Evolutionary conservation across 2,329 filamentous ascomycete species (phyloP).

Genomic region (Aspergillus sp.): DNA sequence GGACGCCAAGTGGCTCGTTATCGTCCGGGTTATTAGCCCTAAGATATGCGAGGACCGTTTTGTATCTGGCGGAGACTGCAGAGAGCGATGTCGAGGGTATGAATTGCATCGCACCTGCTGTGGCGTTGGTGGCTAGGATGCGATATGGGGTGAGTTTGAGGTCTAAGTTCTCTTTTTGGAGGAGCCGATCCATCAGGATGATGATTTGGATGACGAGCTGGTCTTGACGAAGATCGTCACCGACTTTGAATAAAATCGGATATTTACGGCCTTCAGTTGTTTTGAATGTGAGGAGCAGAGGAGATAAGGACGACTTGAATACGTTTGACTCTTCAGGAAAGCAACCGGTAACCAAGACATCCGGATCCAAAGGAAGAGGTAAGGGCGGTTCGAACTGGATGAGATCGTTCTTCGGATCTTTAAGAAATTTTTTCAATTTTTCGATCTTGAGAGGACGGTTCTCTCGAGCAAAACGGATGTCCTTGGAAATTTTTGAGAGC

Average conservation of each 20-base stretch:
- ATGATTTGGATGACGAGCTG: slow-evolving; percentile 98
- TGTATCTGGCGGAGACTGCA: slow-evolving; percentile 79
- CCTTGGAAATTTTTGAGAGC: slow-evolving; percentile 82
- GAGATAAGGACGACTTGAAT: slow-evolving; percentile 92
- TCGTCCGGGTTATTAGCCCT: slow-evolving; percentile 87
- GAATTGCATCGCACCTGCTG: slow-evolving; percentile 89
- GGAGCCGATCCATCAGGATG: slow-evolving; percentile 91
- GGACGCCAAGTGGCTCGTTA: slow-evolving; percentile 75
- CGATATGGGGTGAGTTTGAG: slow-evolving; percentile 94
- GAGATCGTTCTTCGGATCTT: slow-evolving; percentile 88
- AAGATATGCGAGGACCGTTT: slow-evolving; percentile 75
- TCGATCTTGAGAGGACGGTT: slow-evolving; percentile 79
- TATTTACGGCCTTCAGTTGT: slow-evolving; percentile 76
- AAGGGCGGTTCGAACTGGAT: slow-evolving; percentile 79
- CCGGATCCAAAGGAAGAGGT: slow-evolving; percentile 84
- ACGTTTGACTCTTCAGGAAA: slow-evolving; percentile 83
- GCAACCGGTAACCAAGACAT: slow-evolving; percentile 74
- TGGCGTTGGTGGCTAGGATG: slow-evolving; percentile 88
- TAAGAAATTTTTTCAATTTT: slow-evolving; percentile 77
- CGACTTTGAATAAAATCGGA: slow-evolving; percentile 94
- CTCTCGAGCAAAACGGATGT: slow-evolving; percentile 78
- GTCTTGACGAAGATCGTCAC: slow-evolving; percentile 93
- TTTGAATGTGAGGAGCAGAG: slow-evolving; percentile 87
- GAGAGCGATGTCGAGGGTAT: slow-evolving; percentile 83
- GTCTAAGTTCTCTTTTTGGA: slow-evolving; percentile 94